Base-by-base conservation (phyloP, 306 rosid species). In the Prunus kanzakura region DNA sequence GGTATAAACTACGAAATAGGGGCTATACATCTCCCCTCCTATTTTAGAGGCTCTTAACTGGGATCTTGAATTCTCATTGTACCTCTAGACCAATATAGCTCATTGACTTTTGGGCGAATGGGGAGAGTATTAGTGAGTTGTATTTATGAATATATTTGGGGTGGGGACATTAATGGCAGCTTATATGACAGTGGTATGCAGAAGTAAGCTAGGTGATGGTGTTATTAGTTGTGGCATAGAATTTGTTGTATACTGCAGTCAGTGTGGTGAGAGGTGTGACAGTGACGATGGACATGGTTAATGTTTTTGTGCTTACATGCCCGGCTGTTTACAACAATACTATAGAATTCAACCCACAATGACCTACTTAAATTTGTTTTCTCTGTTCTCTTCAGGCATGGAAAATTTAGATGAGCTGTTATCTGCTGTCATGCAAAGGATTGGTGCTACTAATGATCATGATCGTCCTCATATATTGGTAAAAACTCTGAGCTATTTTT, bases 381-480 rank as follows among this genome's bases (percentile, higher is more conserved):
- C 22, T 1, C 14, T 56, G 10, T 20, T 47, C 76, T 76, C 46
- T 46, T 79, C 62, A 95, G 99, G 92, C 65, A 58, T 83, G 0
- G 99, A 95, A 82, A 83, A 72, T 76, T 71, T 90, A 76, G 91
- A 87, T 38, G 97, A 89, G 81, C 87, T 95, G 73, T 81, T 92
- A 57, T 89, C 97, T 32, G 73, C 86, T 32, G 80, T 90, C 68
- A 80, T 84, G 89, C 85, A 88, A 91, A 90, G 99, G 84, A 58
- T 86, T 70, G 86, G 80, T 72, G 65, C 82, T 72, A 78, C 76
- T 62, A 55, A 74, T 29, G 79, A 79, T 69, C 78, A 22, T 0
- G 22, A 22, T 22, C 22, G 22, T 22, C 22, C 22, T 22, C 22
- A 22, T 22, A 22, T 22, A 22, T 22, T 22, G 22, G 22, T 22